Percentiles rank a stretch among this genome's conserved stretches.
These are phyloP conservation scores for Priceomyces haplophilus DNA, from an alignment of 805 yeast species.

Conservation along the genomic window DNA sequence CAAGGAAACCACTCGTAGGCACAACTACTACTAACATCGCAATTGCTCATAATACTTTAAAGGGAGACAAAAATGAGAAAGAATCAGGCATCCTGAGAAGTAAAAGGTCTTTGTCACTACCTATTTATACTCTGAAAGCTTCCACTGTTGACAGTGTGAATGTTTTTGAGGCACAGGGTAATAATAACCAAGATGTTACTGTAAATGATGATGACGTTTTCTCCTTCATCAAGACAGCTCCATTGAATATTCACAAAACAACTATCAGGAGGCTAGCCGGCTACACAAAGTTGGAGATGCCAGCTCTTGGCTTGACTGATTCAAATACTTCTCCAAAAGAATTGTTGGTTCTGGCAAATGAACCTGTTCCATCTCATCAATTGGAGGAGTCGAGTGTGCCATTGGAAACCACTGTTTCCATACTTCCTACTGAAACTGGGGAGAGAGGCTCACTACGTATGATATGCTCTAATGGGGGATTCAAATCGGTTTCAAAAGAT, in stretches of 20 bases:
- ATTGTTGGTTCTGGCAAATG: too few species aligned
- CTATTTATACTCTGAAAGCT: neutral
- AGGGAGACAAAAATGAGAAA: neutral
- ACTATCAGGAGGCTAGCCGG: neutral
- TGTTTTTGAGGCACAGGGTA: neutral
- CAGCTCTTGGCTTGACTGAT: neutral
- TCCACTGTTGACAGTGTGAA: neutral
- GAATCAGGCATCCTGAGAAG: neutral
- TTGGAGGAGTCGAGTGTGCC: neutral
- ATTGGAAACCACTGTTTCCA: neutral
- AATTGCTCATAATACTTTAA: neutral
- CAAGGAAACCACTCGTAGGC: neutral
- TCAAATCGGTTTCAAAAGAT: neutral
- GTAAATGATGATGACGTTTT: slow-evolving; percentile 1
- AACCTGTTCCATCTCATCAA: neutral
- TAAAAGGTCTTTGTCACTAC: neutral
- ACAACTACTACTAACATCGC: neutral
- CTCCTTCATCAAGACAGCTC: slow-evolving; percentile 1
- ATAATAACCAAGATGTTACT: neutral
- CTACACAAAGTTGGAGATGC: neutral
- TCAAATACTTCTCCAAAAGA: neutral
- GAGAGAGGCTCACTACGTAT: slow-evolving; percentile 4
- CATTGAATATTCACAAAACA: neutral
- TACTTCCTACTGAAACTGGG: neutral
- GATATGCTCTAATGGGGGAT: slow-evolving; percentile 6